Evolutionary conservation across 495 filamentous ascomycete genomes (phyloP).

Genomic region (Evernia prunastri): DNA sequence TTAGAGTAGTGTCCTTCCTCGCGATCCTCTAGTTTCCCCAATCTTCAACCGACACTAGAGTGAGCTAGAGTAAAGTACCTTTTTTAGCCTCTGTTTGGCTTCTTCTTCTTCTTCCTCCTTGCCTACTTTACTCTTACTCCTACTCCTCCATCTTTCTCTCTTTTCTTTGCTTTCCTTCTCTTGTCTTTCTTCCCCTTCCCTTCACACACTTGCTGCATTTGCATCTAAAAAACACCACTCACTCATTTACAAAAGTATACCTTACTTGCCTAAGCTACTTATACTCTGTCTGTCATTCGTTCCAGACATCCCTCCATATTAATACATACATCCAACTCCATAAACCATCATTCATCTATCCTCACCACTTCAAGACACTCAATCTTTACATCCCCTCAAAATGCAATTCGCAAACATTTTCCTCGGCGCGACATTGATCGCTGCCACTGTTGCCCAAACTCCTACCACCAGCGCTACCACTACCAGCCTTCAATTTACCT

Average conservation of each 20-base stretch:
- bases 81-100: too few species aligned
- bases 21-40: too few species aligned
- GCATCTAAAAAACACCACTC: background rate
- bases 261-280: too few species aligned
- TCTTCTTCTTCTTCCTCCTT: background rate
- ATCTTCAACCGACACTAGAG: background rate
- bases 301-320: conserved; percentile 13
- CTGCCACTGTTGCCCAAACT: conserved; percentile 30
- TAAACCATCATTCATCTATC: background rate
- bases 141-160: background rate
- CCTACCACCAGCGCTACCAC: conserved; percentile 26
- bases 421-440: conserved; percentile 35
- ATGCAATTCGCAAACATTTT: conserved; percentile 25
- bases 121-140: too few species aligned
- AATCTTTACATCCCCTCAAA: background rate
- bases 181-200: background rate
- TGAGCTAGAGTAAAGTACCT: too few species aligned
- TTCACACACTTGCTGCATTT: background rate
- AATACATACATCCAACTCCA: background rate
- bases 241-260: background rate
- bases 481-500: conserved; percentile 34
- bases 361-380: background rate
- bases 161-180: background rate
- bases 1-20: too few species aligned
- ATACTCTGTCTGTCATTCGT: conserved; percentile 26